phyloP scores from a whole-genome alignment of 2,329 filamentous ascomycete genomes.

The Aureobasidium namibiae region DNA sequence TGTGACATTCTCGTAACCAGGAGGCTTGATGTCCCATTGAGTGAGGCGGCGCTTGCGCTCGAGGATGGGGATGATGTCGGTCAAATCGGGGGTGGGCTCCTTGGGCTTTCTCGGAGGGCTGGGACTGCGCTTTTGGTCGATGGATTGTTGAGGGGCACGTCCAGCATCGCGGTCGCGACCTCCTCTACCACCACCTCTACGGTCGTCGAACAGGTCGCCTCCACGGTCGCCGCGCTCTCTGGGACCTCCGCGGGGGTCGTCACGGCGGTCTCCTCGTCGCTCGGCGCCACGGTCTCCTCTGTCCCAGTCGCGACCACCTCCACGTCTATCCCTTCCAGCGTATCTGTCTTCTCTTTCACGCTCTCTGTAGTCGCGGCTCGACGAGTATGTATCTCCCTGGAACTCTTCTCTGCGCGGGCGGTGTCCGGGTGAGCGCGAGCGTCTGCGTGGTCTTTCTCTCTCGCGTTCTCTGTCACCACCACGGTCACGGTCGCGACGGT shows the following conservation, averaged over 20 bases:
- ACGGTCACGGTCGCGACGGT: constrained; percentile 30
- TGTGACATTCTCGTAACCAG: constrained; percentile 95
- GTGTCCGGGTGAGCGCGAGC: constrained; percentile 80
- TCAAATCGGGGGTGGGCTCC: constrained; percentile 92
- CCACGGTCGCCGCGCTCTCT: constrained; percentile 32
- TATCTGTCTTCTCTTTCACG: constrained; percentile 92
- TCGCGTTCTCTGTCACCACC: constrained; percentile 38
- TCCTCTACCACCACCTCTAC: constrained; percentile 35
- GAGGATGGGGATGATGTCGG: constrained; percentile 70
- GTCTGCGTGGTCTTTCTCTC: constrained; percentile 54
- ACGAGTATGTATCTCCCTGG: constrained; percentile 80
- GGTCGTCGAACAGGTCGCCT: constrained; percentile 36
- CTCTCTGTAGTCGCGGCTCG: constrained; percentile 85
- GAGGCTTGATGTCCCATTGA: constrained; percentile 99
- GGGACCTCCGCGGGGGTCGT: constrained; percentile 18
- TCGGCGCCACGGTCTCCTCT: constrained; percentile 18
- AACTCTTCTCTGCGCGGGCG: constrained; percentile 64
- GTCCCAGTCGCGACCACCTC: constrained; percentile 24
- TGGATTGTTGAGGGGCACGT: constrained; percentile 26
- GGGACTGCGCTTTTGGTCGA: constrained; percentile 54
- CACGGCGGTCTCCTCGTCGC: constrained; percentile 23
- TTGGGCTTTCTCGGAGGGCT: constrained; percentile 80
- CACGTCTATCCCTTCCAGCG: constrained; percentile 53
- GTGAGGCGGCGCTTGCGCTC: constrained; percentile 87
- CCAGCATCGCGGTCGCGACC: constrained; percentile 25